Evolutionary conservation across 108 stramenopile genomes (phyloP).

Genomic region (Skeletonema marinoi): DNA sequence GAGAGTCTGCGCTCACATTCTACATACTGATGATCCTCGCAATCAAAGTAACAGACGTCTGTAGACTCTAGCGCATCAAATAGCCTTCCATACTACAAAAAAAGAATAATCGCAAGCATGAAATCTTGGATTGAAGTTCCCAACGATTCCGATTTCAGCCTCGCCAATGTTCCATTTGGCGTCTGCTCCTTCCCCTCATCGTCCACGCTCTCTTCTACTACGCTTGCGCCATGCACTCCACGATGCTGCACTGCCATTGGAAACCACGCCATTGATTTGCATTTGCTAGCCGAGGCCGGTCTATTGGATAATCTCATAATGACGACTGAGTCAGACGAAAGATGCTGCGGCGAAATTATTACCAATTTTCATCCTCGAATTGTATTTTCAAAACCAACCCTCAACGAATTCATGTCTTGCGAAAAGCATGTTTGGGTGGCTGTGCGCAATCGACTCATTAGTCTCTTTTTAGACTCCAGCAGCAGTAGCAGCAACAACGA

Average conservation of each 20-base stretch:
- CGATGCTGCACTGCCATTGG: constrained; percentile 81
- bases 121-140: constrained; percentile 66
- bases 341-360: not conserved
- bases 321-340: not conserved
- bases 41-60: too few species aligned
- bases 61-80: too few species aligned
- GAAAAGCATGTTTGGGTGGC: constrained; percentile 64
- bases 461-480: constrained; percentile 47
- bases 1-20: too few species aligned
- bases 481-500: not conserved
- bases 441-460: constrained; percentile 63
- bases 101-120: too few species aligned
- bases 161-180: constrained; percentile 90
- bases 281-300: constrained; percentile 77
- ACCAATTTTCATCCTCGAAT: constrained; percentile 50
- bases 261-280: constrained; percentile 66
- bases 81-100: too few species aligned
- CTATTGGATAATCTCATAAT: constrained; percentile 48
- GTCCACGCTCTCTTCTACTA: not conserved
- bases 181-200: constrained; percentile 60
- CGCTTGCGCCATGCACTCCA: constrained; percentile 16
- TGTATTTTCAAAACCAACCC: constrained; percentile 44
- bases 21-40: too few species aligned
- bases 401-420: constrained; percentile 79
- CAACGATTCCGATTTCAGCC: constrained; percentile 72